Evolutionary conservation across 2,329 filamentous ascomycete species (phyloP), one percentile per base, ranked within the genome.

Genomic region (Aureobasidium zeae): DNA sequence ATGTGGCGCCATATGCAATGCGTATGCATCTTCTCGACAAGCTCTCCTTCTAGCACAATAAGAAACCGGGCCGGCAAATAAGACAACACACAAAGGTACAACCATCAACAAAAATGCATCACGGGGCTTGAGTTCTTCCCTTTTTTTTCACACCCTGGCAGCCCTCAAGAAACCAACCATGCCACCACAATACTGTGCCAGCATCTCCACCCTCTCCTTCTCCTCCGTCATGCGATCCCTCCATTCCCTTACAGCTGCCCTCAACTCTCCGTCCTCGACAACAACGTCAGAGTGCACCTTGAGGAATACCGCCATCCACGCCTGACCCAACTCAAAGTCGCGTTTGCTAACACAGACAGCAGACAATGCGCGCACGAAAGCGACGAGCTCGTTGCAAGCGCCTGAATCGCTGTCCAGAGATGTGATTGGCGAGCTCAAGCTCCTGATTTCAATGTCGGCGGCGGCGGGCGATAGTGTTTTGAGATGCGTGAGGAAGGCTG

Each of bases 221-320:
- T 82, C 77, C 20, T 63, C 64, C 60, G 53, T 50, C 31, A 56
- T 25, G 15, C 43, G 51, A 16, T 42, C 45, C 29, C 80, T 80
- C 85, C 86, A 95, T 53, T 74, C 71, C 41, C 64, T 62, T 48
- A 95, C 63, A 34, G 75, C 76, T 1, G 63, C 66, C 33, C 78
- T 69, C 11, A 89, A 61, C 21, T 64, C 60, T 56, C 74, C 57
- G 26, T 65, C 63, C 24, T 66, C 60, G 5, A 66, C 60, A 11
- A 83, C 65, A 12, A 72, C 65, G 48, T 81, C 79, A 5, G 72
- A 73, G 62, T 96, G 89, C 29, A 94, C 67, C 35, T 81, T 76
- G 47, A 98, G 61, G 57, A 96, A 94, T 1, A 96, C 89, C 2
- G 83, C 81, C 87, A 98, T 96, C 89, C 91, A 98, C 0, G 87